phyloP scores from a whole-genome alignment of 192 early-diverging fungal genomes.

The Podila clonocystis region DNA sequence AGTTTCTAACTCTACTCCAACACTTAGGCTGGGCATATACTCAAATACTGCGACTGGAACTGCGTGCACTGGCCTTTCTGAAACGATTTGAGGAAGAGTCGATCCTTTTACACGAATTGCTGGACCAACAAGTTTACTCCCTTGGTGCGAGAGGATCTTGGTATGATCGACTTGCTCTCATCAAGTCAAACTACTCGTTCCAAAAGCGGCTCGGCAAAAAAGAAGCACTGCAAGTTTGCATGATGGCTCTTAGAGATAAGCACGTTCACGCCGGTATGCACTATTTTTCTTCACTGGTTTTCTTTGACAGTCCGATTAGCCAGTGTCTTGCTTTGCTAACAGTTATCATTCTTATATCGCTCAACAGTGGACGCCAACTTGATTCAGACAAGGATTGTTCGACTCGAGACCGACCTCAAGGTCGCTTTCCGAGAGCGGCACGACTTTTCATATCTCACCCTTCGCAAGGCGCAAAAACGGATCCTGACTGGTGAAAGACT shows the following conservation, averaged over 20 bases:
- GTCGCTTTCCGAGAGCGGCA: constrained; percentile 59
- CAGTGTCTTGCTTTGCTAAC: no score
- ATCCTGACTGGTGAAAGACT: constrained; percentile 52
- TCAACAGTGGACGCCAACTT: constrained; percentile 42
- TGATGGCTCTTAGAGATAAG: constrained; percentile 66
- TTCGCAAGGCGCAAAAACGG: constrained; percentile 48
- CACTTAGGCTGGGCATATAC: constrained; percentile 65
- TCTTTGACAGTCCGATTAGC: no score
- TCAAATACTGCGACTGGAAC: constrained; percentile 64
- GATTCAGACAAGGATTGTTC: constrained; percentile 55
- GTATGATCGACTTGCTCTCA: constrained; percentile 72
- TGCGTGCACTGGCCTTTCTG: constrained; percentile 60
- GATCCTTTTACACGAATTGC: constrained; percentile 60
- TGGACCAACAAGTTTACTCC: constrained; percentile 65
- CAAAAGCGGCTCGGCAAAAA: constrained; percentile 48
- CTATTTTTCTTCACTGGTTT: not conserved
- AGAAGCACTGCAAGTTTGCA: constrained; percentile 62
- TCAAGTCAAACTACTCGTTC: constrained; percentile 64
- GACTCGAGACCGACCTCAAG: constrained; percentile 55
- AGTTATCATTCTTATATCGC: no score
- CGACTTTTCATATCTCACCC: constrained; percentile 56
- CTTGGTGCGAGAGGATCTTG: constrained; percentile 67
- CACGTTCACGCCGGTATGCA: constrained; percentile 64
- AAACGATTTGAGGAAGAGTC: constrained; percentile 66
- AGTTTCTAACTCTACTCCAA: constrained; percentile 17